phyloP scores from a whole-genome alignment of 2,329 filamentous ascomycete species.

The Botryosphaeria agaves region DNA sequence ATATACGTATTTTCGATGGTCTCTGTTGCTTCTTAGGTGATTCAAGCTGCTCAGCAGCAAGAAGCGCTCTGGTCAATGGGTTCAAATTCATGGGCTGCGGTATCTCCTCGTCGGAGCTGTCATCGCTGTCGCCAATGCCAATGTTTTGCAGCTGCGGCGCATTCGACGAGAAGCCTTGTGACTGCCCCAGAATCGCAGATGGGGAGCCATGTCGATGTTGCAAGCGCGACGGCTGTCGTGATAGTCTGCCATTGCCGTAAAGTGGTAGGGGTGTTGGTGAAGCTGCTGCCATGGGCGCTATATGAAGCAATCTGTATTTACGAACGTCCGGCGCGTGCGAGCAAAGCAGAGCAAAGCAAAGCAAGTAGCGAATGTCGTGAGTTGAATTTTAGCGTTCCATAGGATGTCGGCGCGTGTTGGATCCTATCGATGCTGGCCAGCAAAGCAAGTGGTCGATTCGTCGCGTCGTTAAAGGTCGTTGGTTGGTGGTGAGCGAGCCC shows the following conservation, averaged over 20 bases:
- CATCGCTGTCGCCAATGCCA: conserved; percentile 56
- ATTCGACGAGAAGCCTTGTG: conserved; percentile 26
- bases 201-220: conserved; percentile 25
- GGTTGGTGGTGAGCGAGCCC: background rate
- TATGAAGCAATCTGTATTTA: background rate
- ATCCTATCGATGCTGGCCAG: background rate
- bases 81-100: conserved; percentile 82
- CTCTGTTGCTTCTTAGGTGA: conserved; percentile 10
- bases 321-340: background rate
- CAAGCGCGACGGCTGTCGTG: conserved; percentile 15
- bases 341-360: background rate
- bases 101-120: conserved; percentile 91
- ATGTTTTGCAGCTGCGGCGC: conserved; percentile 30
- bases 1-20: conserved; percentile 17
- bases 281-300: conserved; percentile 16
- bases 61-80: conserved; percentile 72
- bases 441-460: too few species aligned
- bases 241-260: conserved; percentile 16
- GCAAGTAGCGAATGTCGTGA: background rate
- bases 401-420: background rate
- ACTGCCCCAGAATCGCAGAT: conserved; percentile 24
- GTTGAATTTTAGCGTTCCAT: background rate
- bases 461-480: too few species aligned
- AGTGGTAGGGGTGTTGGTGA: conserved; percentile 21
- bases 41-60: conserved; percentile 27